Conservation (phyloP, 75 land plant genomes). For the Ceratopteris richardii region DNA sequence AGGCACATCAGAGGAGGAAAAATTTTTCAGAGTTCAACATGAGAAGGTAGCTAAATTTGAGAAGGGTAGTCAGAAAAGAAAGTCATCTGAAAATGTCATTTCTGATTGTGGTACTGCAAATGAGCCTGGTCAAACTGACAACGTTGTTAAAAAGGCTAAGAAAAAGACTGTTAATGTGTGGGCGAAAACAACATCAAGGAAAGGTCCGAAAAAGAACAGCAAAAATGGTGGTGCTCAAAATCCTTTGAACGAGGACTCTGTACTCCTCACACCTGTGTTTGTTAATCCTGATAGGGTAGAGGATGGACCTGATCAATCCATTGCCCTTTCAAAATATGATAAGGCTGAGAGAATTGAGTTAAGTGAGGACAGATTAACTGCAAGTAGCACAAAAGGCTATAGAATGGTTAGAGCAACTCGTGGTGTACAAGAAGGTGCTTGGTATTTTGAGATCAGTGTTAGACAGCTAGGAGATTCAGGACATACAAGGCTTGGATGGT, state of each 20-base stretch:
- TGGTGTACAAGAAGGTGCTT: conserved; percentile 81
- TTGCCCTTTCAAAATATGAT: conserved; percentile 63
- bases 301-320: conserved; percentile 38
- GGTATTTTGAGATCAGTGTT: conserved; percentile 88
- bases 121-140: neutral
- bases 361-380: conserved; percentile 62
- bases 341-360: conserved; percentile 92
- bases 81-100: neutral
- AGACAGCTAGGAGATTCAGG: conserved; percentile 64
- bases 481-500: conserved; percentile 89
- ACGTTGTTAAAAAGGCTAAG: conserved; percentile 13
- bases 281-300: conserved; percentile 48
- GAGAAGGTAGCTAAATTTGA: neutral
- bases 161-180: conserved; percentile 40
- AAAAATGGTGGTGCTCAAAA: conserved; percentile 6
- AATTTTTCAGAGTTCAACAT: neutral
- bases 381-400: conserved; percentile 82
- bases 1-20: conserved; percentile 1
- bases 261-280: conserved; percentile 41
- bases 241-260: conserved; percentile 29
- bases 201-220: conserved; percentile 48
- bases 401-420: conserved; percentile 93
- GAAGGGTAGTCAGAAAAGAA: neutral
- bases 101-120: neutral
- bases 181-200: conserved; percentile 48